phyloP scores from a whole-genome alignment of 2,329 filamentous ascomycete genomes.

The Microcyclospora tardicrescens region DNA sequence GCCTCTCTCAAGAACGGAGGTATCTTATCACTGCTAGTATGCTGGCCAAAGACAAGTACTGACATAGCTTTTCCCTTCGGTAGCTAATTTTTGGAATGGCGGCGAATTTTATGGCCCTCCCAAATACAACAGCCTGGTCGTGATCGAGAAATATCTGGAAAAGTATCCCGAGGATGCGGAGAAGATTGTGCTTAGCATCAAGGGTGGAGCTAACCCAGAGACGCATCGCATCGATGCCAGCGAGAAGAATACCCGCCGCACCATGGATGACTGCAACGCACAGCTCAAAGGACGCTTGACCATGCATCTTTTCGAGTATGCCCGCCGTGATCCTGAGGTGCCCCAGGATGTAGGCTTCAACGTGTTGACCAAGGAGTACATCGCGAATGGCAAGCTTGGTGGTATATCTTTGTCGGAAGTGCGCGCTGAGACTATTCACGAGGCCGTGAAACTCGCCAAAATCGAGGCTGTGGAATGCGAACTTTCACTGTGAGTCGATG shows the following conservation, averaged over 20 bases:
- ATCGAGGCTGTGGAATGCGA: constrained; percentile 42
- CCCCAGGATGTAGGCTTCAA: constrained; percentile 29
- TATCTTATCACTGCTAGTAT: no score
- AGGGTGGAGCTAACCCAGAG: constrained; percentile 24
- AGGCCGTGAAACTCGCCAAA: constrained; percentile 28
- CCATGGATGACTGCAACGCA: constrained; percentile 31
- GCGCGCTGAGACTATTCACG: constrained; percentile 35
- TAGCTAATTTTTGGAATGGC: constrained; percentile 33
- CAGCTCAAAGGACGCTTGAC: constrained; percentile 31
- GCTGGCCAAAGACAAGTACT: no score
- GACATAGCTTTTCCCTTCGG: constrained; percentile 6
- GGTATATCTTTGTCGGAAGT: constrained; percentile 42
- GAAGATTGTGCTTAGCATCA: constrained; percentile 35
- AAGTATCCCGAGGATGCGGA: constrained; percentile 36
- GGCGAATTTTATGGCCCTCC: constrained; percentile 32
- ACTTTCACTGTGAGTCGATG: constrained; percentile 10
- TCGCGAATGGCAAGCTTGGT: constrained; percentile 39
- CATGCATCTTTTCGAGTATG: constrained; percentile 32
- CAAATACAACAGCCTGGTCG: constrained; percentile 33
- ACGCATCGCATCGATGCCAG: constrained; percentile 25
- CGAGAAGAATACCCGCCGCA: constrained; percentile 43
- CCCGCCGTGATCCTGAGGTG: constrained; percentile 25
- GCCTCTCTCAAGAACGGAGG: no score
- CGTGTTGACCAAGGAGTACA: constrained; percentile 33
- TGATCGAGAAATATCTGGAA: constrained; percentile 38